Base-by-base conservation (phyloP, 148 eudicot genomes). In the Drosera capensis region DNA sequence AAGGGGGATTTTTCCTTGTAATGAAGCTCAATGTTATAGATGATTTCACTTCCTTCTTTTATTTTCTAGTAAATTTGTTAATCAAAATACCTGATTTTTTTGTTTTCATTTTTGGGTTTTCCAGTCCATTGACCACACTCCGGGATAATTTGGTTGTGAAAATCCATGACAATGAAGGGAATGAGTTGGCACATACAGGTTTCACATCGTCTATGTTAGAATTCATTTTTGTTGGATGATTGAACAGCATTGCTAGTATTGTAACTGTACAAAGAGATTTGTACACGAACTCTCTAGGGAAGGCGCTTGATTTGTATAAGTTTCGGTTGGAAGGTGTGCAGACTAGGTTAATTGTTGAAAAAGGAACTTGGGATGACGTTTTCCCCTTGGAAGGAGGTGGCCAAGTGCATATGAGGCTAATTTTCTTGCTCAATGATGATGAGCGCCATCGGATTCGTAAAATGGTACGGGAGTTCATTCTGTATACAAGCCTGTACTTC, bases 1-100 rank as follows among this genome's bases (percentile, higher is more conserved):
- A 71, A 68, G 49, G 85, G 74, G 36, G 82, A 73, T 41, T 73
- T 76, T 47, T 71, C 77, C 14, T 80, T 90, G 97, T 90, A 84
- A 75, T 60, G 50, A 57, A 49, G 53, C 60, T 44, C 8, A 14
- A 49, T 31, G 52, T 60, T 23, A 17, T 12, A 40, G 3, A 42
- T 19, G 26, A 34, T 46, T 4, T 8, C 21, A 14, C 42, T 28
- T 49, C 7, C 15, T 18, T 13, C 16, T 5, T 43, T 34, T 34
- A 2, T 3, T 3, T 34, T 34, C n/a, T 34, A 2, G 0, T 11
- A 34, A 9, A 2, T 28, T 28, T 28, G 31, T 28, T 28, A 11
- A 34, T 13, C 38, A 0, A 34, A 34, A 34, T 4, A 15, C n/a
- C 13, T 34, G 38, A 26, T 24, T 1, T 23, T 45, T 36, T 13